Conservation (phyloP, 2,329 filamentous ascomycete genomes). For the Periconia sp. region DNA sequence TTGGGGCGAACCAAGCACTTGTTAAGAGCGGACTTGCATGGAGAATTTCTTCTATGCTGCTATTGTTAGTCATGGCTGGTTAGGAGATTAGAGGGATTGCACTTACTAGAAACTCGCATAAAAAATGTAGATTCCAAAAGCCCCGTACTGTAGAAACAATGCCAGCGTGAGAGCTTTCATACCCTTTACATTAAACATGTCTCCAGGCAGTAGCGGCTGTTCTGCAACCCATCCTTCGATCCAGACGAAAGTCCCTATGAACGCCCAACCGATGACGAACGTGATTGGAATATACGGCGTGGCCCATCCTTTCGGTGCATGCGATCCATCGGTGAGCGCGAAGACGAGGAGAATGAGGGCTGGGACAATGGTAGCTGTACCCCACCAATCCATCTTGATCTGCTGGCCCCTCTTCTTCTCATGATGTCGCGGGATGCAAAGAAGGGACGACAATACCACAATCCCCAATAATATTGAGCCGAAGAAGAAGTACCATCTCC, state of each 20-base stretch:
- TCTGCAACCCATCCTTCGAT: constrained; percentile 74
- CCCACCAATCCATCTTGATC: constrained; percentile 47
- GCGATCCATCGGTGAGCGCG: constrained; percentile 74
- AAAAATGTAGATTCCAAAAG: constrained; percentile 46
- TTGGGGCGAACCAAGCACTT: constrained; percentile 43
- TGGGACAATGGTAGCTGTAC: constrained; percentile 41
- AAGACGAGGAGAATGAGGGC: constrained; percentile 75
- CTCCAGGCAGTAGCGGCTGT: constrained; percentile 72
- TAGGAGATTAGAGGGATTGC: neutral
- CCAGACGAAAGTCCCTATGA: constrained; percentile 68
- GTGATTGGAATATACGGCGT: constrained; percentile 74
- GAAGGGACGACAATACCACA: constrained; percentile 33
- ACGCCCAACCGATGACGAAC: constrained; percentile 66
- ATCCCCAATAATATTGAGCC: constrained; percentile 40
- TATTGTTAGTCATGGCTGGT: constrained; percentile 1
- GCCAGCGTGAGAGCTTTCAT: constrained; percentile 57
- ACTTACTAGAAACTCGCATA: constrained; percentile 46
- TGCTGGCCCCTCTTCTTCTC: constrained; percentile 12
- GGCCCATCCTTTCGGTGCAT: constrained; percentile 72
- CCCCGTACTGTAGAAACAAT: constrained; percentile 53
- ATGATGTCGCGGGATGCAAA: constrained; percentile 34
- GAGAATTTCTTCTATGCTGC: constrained; percentile 36
- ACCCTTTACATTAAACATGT: constrained; percentile 71
- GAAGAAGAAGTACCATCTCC: constrained; percentile 44
- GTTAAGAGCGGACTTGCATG: constrained; percentile 37